Evolutionary conservation across 257 asterid species (phyloP).

Genomic region (Capsicum rhomboideum): DNA sequence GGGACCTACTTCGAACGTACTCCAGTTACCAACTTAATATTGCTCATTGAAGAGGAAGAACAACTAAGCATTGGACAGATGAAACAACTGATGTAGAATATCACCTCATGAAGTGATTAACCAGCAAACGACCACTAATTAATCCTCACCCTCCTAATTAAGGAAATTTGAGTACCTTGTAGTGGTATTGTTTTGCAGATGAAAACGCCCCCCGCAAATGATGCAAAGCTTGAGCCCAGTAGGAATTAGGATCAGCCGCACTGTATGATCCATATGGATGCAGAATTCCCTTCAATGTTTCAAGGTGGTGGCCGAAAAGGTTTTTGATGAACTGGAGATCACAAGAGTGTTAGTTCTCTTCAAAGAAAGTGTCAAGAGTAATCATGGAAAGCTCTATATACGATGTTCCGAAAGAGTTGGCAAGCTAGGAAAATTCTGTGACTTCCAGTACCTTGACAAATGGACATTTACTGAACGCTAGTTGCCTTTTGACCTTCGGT

Average conservation of each 20-base stretch:
- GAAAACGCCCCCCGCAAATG: constrained; percentile 22
- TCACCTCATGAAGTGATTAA: not conserved
- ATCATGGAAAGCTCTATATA: not conserved
- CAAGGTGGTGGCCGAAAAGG: constrained; percentile 13
- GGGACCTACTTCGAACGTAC: not conserved
- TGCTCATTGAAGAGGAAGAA: not conserved
- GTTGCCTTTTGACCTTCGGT: constrained; percentile 38
- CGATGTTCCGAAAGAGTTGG: not conserved
- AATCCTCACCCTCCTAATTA: not conserved
- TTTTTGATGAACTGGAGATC: constrained; percentile 33
- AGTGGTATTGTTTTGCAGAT: constrained; percentile 50
- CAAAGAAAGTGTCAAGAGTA: not conserved
- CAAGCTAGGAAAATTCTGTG: constrained; percentile 1
- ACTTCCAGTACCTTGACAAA: constrained; percentile 46
- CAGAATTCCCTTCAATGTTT: constrained; percentile 27
- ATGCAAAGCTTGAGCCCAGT: constrained; percentile 34
- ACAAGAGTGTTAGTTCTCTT: not conserved
- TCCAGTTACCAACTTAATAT: not conserved
- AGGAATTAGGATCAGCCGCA: constrained; percentile 23
- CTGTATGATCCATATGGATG: constrained; percentile 25
- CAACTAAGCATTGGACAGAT: not conserved
- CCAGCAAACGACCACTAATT: not conserved
- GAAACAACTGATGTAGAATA: not conserved
- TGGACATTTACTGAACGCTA: constrained; percentile 50
- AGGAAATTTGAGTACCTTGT: constrained; percentile 42